Conservation (phyloP, 2,329 filamentous ascomycete genomes). For the Cordyceps cateniannulata region DNA sequence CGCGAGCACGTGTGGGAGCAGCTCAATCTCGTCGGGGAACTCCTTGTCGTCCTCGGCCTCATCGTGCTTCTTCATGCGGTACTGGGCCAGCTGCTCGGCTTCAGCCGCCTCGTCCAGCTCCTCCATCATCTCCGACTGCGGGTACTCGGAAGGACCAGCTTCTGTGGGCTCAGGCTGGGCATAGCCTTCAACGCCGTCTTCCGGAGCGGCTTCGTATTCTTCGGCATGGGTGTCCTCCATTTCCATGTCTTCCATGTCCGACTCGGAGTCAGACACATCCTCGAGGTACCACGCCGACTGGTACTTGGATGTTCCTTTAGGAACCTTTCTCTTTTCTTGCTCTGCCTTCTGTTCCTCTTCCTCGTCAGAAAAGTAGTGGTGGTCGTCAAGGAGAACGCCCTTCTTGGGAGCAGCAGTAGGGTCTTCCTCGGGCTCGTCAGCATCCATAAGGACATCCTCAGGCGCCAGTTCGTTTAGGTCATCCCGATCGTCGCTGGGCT, state of each 20-base stretch:
- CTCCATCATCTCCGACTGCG: slow-evolving; percentile 86
- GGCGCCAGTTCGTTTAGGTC: slow-evolving; percentile 78
- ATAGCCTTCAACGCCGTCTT: slow-evolving; percentile 74
- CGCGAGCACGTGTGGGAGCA: slow-evolving; percentile 80
- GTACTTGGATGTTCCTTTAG: slow-evolving; percentile 87
- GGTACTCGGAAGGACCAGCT: slow-evolving; percentile 78
- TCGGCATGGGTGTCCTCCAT: slow-evolving; percentile 54
- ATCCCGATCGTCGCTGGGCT: slow-evolving; percentile 73
- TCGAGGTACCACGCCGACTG: slow-evolving; percentile 90
- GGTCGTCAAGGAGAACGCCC: slow-evolving; percentile 89
- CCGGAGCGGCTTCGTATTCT: slow-evolving; percentile 57
- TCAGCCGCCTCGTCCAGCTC: slow-evolving; percentile 78
- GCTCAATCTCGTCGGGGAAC: slow-evolving; percentile 95
- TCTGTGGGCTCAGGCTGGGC: slow-evolving; percentile 65
- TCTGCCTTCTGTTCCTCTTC: slow-evolving; percentile 53
- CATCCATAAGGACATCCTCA: slow-evolving; percentile 71
- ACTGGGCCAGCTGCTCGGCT: slow-evolving; percentile 71
- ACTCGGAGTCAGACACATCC: slow-evolving; percentile 76
- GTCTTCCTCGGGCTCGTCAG: slow-evolving; percentile 46
- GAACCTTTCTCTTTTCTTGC: slow-evolving; percentile 51
- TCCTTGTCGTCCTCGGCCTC: slow-evolving; percentile 88
- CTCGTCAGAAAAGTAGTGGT: slow-evolving; percentile 97
- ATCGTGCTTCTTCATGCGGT: slow-evolving; percentile 67
- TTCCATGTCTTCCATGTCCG: slow-evolving; percentile 67
- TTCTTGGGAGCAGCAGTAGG: slow-evolving; percentile 51